These are phyloP conservation scores for Annona cherimola DNA, from an alignment of 164 flowering plant genomes.

Conservation along the genomic window DNA sequence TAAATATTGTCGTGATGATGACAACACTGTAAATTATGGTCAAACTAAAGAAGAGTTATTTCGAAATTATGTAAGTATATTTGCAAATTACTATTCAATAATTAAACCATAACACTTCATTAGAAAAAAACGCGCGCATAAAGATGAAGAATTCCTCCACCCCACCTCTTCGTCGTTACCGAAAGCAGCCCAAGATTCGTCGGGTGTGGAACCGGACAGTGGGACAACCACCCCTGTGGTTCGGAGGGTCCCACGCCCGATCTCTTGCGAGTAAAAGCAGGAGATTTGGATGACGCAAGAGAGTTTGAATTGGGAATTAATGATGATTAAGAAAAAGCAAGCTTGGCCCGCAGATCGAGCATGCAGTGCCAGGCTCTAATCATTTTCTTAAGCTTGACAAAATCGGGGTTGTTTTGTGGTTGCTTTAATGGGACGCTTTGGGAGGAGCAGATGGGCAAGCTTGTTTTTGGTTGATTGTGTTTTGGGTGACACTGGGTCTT, in stretches of 20 bases:
- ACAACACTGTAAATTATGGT: no score
- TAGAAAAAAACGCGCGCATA: no score
- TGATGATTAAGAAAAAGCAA: slow-evolving; percentile 6
- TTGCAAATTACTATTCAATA: no score
- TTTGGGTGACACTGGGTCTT: slow-evolving; percentile 3
- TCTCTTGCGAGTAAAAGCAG: neutral
- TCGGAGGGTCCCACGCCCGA: neutral
- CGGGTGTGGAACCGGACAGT: neutral
- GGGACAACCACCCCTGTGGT: neutral
- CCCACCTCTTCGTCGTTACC: no score
- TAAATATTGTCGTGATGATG: no score
- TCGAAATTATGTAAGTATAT: no score
- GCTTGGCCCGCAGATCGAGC: neutral
- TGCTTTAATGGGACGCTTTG: neutral
- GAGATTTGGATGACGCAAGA: slow-evolving; percentile 1
- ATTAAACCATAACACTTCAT: no score
- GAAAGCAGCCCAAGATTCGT: neutral
- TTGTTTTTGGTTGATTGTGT: slow-evolving; percentile 2
- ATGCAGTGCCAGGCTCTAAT: neutral
- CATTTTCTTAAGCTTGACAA: slow-evolving; percentile 6
- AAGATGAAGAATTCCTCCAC: no score
- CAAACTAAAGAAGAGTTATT: no score
- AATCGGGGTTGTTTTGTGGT: neutral
- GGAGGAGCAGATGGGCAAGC: slow-evolving; percentile 1
- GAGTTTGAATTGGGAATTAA: neutral